Percentiles rank a stretch among this genome's conserved stretches.
Conservation (phyloP, 2,329 filamentous ascomycete genomes). For the Phoma sp. region DNA sequence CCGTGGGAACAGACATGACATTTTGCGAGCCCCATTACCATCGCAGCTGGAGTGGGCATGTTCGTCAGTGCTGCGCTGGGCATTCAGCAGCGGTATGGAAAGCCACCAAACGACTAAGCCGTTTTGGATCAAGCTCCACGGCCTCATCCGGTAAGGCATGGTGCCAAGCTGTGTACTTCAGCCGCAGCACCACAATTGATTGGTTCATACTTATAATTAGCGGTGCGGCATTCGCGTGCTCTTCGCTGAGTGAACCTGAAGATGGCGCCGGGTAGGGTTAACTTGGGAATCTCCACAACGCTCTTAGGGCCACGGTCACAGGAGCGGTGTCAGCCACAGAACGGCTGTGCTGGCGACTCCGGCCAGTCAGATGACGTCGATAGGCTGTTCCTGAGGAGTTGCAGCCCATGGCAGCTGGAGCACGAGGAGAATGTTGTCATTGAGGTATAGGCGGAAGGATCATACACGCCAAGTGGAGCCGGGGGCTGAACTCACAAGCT, state of each 20-base stretch:
- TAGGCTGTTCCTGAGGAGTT: conserved; percentile 30
- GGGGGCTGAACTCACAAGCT: conserved; percentile 40
- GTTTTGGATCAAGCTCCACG: conserved; percentile 24
- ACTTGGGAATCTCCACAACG: conserved; percentile 35
- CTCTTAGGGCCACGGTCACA: conserved; percentile 32
- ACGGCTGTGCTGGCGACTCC: conserved; percentile 43
- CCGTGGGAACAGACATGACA: conserved; percentile 36
- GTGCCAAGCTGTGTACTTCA: conserved; percentile 25
- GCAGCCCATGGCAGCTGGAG: conserved; percentile 42
- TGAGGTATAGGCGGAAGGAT: conserved; percentile 37
- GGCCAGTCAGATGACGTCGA: conserved; percentile 45
- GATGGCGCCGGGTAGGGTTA: conserved; percentile 32
- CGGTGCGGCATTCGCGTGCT: conserved; percentile 42
- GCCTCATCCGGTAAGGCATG: conserved; percentile 39
- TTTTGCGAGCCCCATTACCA: conserved; percentile 36
- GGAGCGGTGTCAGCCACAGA: conserved; percentile 44
- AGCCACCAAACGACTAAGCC: conserved; percentile 33
- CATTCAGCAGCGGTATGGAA: conserved; percentile 36
- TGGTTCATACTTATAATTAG: conserved; percentile 42
- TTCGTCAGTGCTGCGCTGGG: conserved; percentile 36
- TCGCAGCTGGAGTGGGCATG: conserved; percentile 42
- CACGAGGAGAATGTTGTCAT: conserved; percentile 40
- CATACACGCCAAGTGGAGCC: conserved; percentile 42
- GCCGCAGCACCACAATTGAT: conserved; percentile 32
- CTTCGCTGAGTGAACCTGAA: conserved; percentile 38